Evolutionary conservation across 805 yeast genomes (phyloP).

Genomic region (Lipomyces starkeyi): DNA sequence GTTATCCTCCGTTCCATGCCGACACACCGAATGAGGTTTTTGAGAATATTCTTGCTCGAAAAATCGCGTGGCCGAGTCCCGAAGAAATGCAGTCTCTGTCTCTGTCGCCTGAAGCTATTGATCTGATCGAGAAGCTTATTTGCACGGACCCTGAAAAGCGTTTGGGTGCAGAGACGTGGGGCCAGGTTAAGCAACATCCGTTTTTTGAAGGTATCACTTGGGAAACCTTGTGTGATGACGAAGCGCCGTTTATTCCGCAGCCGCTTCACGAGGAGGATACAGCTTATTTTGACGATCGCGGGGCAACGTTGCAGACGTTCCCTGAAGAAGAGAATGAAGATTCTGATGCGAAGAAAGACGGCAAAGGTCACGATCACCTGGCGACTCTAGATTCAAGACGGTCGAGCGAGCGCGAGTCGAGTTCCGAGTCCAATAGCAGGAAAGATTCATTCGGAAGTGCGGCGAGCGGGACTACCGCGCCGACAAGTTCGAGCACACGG

Average conservation of each 20-base stretch:
- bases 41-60: slow-evolving; percentile 73
- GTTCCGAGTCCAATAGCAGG: slow-evolving; percentile 2
- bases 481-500: not conserved
- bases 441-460: slow-evolving; percentile 6
- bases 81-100: slow-evolving; percentile 53
- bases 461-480: slow-evolving; percentile 5
- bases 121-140: slow-evolving; percentile 69
- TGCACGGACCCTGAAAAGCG: slow-evolving; percentile 68
- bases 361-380: not conserved
- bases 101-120: slow-evolving; percentile 70
- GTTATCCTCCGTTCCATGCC: slow-evolving; percentile 94
- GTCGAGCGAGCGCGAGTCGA: slow-evolving; percentile 8
- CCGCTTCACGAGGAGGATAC: slow-evolving; percentile 83
- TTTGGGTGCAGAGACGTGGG: slow-evolving; percentile 75
- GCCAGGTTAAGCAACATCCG: slow-evolving; percentile 78
- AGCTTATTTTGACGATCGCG: slow-evolving; percentile 88
- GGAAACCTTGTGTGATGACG: slow-evolving; percentile 73
- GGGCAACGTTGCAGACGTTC: slow-evolving; percentile 75
- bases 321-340: slow-evolving; percentile 51
- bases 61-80: slow-evolving; percentile 83
- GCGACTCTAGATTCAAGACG: not conserved
- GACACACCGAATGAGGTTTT: slow-evolving; percentile 80
- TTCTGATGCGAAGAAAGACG: slow-evolving; percentile 42
- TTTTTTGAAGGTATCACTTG: slow-evolving; percentile 78
- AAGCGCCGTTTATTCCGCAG: slow-evolving; percentile 79